Base-by-base conservation (phyloP, 2,329 filamentous ascomycete genomes). In the Raffaelea albimanens region DNA sequence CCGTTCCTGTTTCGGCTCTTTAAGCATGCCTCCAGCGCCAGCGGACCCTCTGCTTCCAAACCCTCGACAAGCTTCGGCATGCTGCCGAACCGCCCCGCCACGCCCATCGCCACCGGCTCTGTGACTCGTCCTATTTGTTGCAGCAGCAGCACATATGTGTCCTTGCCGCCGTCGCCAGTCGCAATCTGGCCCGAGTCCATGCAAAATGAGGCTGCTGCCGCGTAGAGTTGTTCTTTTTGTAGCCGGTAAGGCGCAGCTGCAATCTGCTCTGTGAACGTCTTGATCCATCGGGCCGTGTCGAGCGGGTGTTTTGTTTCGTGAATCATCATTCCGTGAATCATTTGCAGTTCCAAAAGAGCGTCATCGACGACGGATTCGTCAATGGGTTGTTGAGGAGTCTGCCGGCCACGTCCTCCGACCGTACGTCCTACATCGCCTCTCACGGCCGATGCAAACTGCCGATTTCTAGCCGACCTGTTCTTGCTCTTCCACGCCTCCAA, bases 111-210 rank as follows among this genome's bases (percentile, higher is more conserved):
- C 57, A 88, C 78, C 0, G 83, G 77, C 0, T 80, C 75, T 5
- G 87, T 90, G 16, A 91, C 74, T 16, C 85, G 76, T 14, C 72
- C 71, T 38, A 90, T 78, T 63, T 89, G 82, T 63, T 88, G 82
- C 44, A 93, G 66, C 85, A 91, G 87, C 53, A 78, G 78, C 40
- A 80, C 68, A 53, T 83, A 91, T 0, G 81, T 87, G 56, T 90
- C 85, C 7, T 67, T 61, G 2, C 73, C 65, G 40, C 78, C 75
- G 23, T 83, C 76, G 23, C 86, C 86, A 0, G 80, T 77, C 47
- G 78, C 79, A 39, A 91, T 83, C 63, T 91, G 86, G 0, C 86
- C 86, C 1, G 71, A 69, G 46, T 87, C 85, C 83, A 90, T 89
- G 64, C 85, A 90, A 61, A 91, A 91, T 0, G 76, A 72, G 2